These are phyloP conservation scores for Eimeria maxima DNA, from an alignment of 169 alveolate genomes.

Conservation along the genomic window DNA sequence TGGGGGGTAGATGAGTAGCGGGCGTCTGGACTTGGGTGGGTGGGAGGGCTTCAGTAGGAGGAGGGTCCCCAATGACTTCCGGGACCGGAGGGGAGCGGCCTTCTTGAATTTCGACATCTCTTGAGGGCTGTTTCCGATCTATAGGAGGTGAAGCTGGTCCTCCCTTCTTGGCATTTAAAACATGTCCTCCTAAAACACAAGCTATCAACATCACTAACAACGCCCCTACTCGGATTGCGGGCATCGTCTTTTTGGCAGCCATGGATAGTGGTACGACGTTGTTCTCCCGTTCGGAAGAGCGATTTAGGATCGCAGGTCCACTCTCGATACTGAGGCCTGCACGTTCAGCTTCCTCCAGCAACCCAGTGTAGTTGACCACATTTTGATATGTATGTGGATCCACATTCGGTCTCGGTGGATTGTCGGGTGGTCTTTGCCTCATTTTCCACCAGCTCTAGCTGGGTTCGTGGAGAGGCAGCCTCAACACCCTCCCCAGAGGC, in stretches of 20 bases:
- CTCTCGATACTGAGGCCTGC: background rate
- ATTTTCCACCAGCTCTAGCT: background rate
- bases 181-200: background rate
- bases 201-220: background rate
- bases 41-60: background rate
- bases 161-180: background rate
- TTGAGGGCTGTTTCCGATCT: background rate
- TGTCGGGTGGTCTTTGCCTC: background rate
- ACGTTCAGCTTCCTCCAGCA: background rate
- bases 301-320: background rate
- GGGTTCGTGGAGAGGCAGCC: background rate
- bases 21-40: background rate
- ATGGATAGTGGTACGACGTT: background rate
- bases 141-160: background rate
- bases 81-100: background rate
- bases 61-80: background rate
- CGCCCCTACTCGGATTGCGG: background rate
- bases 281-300: background rate
- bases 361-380: background rate
- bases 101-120: background rate
- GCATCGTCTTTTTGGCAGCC: background rate
- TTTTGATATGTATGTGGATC: background rate
- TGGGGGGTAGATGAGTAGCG: background rate
- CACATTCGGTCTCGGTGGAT: background rate
- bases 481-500: background rate